A percentile compares a stretch with the other conserved stretches of the same genome.
These are phyloP conservation scores for Pythium phragmitis DNA, from an alignment of 352 stramenopile genomes.

Conservation along the genomic window DNA sequence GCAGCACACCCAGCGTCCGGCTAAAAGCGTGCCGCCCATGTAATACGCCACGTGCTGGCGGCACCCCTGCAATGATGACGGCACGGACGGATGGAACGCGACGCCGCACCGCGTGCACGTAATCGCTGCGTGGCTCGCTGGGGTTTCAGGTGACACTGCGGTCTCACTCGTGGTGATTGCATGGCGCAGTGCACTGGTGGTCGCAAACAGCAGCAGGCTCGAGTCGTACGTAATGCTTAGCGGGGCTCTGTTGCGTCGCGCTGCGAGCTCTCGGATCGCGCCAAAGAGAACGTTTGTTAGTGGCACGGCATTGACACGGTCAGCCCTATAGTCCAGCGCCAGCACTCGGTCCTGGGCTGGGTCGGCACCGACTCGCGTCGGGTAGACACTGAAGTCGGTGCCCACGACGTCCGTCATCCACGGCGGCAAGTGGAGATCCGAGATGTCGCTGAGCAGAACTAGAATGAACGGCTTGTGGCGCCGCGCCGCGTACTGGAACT, in stretches of 20 bases:
- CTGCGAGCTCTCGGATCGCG: slow-evolving; percentile 41
- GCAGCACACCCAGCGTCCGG: slow-evolving; percentile 54
- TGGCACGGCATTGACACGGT: slow-evolving; percentile 30
- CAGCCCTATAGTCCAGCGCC: slow-evolving; percentile 30
- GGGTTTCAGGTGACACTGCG: background rate
- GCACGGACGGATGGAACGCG: slow-evolving; percentile 30
- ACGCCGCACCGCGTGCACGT: slow-evolving; percentile 41
- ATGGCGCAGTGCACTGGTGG: slow-evolving; percentile 35
- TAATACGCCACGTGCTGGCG: slow-evolving; percentile 52
- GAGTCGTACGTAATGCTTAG: slow-evolving; percentile 37
- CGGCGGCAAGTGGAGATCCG: slow-evolving; percentile 27
- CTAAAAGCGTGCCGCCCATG: slow-evolving; percentile 38
- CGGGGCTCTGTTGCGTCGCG: slow-evolving; percentile 26
- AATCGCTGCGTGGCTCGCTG: background rate
- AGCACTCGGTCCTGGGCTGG: slow-evolving; percentile 25
- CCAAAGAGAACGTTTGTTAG: slow-evolving; percentile 41
- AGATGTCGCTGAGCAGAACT: slow-evolving; percentile 40
- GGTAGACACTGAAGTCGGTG: slow-evolving; percentile 40
- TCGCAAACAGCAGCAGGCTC: slow-evolving; percentile 43
- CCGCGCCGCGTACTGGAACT: slow-evolving; percentile 47
- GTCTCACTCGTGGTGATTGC: background rate
- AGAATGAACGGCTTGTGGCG: slow-evolving; percentile 49
- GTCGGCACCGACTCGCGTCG: slow-evolving; percentile 13
- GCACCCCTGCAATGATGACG: slow-evolving; percentile 35
- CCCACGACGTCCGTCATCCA: slow-evolving; percentile 42